Base-by-base conservation (phyloP, 768 basidiomycete species). In the Rhodotorula toruloides region DNA sequence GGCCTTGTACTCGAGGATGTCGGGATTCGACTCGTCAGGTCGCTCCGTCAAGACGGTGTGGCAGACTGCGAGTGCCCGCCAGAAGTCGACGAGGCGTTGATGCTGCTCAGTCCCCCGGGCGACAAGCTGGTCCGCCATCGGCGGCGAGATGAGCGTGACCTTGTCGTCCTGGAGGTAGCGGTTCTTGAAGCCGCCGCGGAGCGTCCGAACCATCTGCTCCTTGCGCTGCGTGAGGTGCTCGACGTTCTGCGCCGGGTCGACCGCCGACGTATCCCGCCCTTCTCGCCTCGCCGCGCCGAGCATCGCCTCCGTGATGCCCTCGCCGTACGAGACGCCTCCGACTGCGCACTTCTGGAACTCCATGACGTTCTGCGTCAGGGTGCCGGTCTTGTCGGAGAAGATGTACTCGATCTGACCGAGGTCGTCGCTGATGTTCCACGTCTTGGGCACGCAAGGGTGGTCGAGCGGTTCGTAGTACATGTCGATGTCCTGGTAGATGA, bases 341-440 rank as follows among this genome's bases (percentile, higher is more conserved):
- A 97, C 83, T 0, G 91, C 93, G 73, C 91, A 96, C 76, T 89
- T 92, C 77, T 96, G 91, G 80, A 96, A 97, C 80, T 94, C 92
- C 94, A 97, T 98, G 74, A 94, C 81, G 79, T 98, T 99, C 78
- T 96, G 93, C 0, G 94, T 99, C 54, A 99, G 86, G 12, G 94
- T 99, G 31, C 91, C 91, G 0, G 92, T 94, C 81, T 94, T 94
- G 82, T 93, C 91, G 16, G 88, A 91, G 76, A 88, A 88, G 75
- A 88, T 82, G 77, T 94, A 99, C 80, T 97, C 93, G 77, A 98
- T 97, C 80, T 98, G 94, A 32, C 94, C 94, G 3, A 99, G 85
- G 79, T 98, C 94, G 76, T 98, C 94, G 6, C 91, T 96, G 73
- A 98, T 93, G 76, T 93, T 94, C 93, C 94, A 97, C 10, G 70